These are phyloP conservation scores for Physaria fendleri DNA, from an alignment of 345 rosid genomes.

Conservation along the genomic window DNA sequence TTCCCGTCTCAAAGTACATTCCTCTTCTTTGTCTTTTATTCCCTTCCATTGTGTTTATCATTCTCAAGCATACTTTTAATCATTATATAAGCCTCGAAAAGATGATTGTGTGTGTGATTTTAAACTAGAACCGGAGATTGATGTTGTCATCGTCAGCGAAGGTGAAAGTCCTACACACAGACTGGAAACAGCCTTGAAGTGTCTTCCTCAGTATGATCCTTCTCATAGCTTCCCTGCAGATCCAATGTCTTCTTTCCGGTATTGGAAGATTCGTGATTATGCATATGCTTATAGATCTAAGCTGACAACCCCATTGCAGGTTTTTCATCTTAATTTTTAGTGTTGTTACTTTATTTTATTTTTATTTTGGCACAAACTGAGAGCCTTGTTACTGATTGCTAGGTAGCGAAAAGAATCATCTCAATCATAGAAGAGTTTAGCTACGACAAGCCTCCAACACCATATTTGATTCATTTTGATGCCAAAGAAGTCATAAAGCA, in stretches of 20 bases:
- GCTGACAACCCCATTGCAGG: conserved; percentile 60
- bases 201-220: conserved; percentile 62
- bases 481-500: conserved; percentile 58
- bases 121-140: conserved; percentile 52
- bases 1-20: conserved; percentile 69
- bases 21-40: neutral
- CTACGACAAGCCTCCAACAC: conserved; percentile 53
- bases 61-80: neutral
- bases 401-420: conserved; percentile 69
- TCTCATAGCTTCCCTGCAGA: conserved; percentile 37
- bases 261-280: conserved; percentile 89
- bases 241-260: conserved; percentile 41
- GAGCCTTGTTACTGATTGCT: conserved; percentile 22
- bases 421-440: conserved; percentile 48
- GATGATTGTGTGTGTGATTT: conserved; percentile 7
- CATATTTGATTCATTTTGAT: conserved; percentile 53
- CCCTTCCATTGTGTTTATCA: neutral
- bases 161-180: conserved; percentile 58
- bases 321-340: conserved; percentile 24
- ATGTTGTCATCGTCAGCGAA: conserved; percentile 42
- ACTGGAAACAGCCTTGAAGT: conserved; percentile 56
- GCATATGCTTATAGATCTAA: conserved; percentile 73
- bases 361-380: conserved; percentile 1
- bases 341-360: neutral
- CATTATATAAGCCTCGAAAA: neutral